phyloP scores from a whole-genome alignment of 1,139 yeast genomes.

The Yamadazyma membranifaciens region DNA sequence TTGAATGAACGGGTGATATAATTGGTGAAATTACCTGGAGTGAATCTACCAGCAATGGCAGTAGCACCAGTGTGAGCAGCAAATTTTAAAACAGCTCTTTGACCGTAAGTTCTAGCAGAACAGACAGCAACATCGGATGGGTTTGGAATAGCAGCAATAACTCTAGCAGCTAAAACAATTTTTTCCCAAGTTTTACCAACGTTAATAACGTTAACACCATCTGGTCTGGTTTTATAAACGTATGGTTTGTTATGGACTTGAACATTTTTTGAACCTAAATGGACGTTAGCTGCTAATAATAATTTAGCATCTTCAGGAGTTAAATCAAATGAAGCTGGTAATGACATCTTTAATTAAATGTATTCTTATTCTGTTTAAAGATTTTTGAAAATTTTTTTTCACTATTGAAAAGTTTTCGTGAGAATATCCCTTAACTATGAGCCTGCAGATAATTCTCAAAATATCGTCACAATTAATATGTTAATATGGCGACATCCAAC shows the following conservation, averaged over 20 bases:
- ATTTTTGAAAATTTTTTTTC: constrained; percentile 4
- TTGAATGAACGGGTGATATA: constrained; percentile 99
- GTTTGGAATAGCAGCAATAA: constrained; percentile 99
- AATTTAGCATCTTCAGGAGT: constrained; percentile 99
- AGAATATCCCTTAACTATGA: constrained; percentile 11
- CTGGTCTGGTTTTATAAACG: constrained; percentile 99
- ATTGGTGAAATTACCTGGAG: constrained; percentile 99
- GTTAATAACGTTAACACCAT: constrained; percentile 98
- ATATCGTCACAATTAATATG: background rate
- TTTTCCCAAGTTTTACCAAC: constrained; percentile 99
- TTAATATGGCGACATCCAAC: background rate
- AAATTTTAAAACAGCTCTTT: constrained; percentile 99
- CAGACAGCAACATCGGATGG: constrained; percentile 98
- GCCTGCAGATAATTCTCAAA: constrained; percentile 10
- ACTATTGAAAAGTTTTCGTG: constrained; percentile 5
- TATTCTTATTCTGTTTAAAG: constrained; percentile 2
- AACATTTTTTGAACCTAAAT: constrained; percentile 99
- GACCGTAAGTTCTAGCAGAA: constrained; percentile 99
- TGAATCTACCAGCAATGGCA: constrained; percentile 99
- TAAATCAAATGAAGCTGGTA: constrained; percentile 86
- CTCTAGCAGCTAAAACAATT: constrained; percentile 99
- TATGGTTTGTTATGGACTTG: constrained; percentile 99
- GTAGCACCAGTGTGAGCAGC: constrained; percentile 99
- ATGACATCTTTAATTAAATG: constrained; percentile 54
- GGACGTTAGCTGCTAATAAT: constrained; percentile 99